These are phyloP conservation scores for Candida sonorensis DNA, from an alignment of 805 yeast species.

Conservation along the genomic window DNA sequence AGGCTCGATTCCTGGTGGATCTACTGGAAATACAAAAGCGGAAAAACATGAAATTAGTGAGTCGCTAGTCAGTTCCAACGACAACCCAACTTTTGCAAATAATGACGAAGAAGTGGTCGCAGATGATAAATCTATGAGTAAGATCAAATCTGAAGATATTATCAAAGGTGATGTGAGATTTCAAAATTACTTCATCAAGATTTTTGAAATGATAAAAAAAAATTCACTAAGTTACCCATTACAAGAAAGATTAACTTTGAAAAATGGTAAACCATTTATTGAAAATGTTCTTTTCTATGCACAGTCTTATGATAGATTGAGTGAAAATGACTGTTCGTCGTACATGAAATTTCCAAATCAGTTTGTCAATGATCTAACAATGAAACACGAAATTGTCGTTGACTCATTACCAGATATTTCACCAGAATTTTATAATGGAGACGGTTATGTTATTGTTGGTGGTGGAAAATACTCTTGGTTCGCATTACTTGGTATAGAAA, in stretches of 20 bases:
- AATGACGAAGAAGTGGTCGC: too few species aligned
- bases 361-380: conserved; percentile 26
- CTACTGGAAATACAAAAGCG: conserved; percentile 23
- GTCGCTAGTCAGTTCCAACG: too few species aligned
- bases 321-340: conserved; percentile 20
- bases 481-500: conserved; percentile 56
- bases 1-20: conserved; percentile 19
- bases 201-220: conserved; percentile 23
- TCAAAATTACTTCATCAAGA: conserved; percentile 26
- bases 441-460: conserved; percentile 66
- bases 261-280: conserved; percentile 28
- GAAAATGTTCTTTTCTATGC: conserved; percentile 25
- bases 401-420: conserved; percentile 20
- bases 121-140: conserved; percentile 21
- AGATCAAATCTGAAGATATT: conserved; percentile 22
- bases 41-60: conserved; percentile 14
- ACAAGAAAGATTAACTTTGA: conserved; percentile 22
- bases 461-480: conserved; percentile 77
- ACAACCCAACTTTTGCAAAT: too few species aligned
- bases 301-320: conserved; percentile 19
- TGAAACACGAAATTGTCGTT: conserved; percentile 27
- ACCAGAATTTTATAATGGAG: conserved; percentile 26
- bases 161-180: conserved; percentile 27
- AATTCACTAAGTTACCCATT: conserved; percentile 27
- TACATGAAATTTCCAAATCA: conserved; percentile 25